These are phyloP conservation scores for Vigna trinervia DNA, from an alignment of 306 rosid species.

Conservation along the genomic window DNA sequence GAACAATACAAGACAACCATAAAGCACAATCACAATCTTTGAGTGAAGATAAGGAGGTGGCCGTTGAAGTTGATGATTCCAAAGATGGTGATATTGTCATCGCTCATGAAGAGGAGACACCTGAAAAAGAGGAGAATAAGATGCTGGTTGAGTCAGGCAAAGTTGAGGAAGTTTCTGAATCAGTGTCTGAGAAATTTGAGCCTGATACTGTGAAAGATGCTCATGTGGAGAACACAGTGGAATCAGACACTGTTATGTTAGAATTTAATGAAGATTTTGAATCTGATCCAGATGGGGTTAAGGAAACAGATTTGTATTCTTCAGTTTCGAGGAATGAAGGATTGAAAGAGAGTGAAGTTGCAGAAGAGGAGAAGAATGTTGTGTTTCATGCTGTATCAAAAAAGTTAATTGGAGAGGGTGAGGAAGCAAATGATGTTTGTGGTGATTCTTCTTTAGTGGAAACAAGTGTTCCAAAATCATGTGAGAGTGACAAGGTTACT, in stretches of 20 bases:
- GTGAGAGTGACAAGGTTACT: slow-evolving; percentile 40
- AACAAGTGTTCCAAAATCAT: slow-evolving; percentile 34
- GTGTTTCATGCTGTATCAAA: slow-evolving; percentile 10
- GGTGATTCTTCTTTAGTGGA: slow-evolving; percentile 35
- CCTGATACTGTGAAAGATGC: slow-evolving; percentile 9
- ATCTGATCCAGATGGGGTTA: slow-evolving; percentile 23
- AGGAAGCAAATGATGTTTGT: slow-evolving; percentile 25
- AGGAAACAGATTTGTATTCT: slow-evolving; percentile 18
- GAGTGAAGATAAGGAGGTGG: slow-evolving; percentile 38
- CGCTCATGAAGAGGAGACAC: slow-evolving; percentile 43
- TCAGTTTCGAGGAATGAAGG: slow-evolving; percentile 35
- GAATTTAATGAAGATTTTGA: slow-evolving; percentile 28
- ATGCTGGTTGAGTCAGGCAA: slow-evolving; percentile 23
- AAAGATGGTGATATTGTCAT: slow-evolving; percentile 26
- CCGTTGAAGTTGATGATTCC: slow-evolving; percentile 33
- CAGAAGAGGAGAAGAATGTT: slow-evolving; percentile 43
- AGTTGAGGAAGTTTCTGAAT: slow-evolving; percentile 38
- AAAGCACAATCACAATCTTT: slow-evolving; percentile 32
- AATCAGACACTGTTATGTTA: slow-evolving; percentile 18
- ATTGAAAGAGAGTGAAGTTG: slow-evolving; percentile 40
- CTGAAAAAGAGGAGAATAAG: slow-evolving; percentile 32
- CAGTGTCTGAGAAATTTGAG: slow-evolving; percentile 38
- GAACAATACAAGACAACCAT: slow-evolving; percentile 42
- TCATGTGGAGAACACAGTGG: slow-evolving; percentile 20
- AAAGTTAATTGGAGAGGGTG: background rate